A percentile compares a stretch with the other conserved stretches of the same genome.
Evolutionary conservation across 2,329 filamentous ascomycete species (phyloP).

Genomic region (Colletotrichum tanaceti): DNA sequence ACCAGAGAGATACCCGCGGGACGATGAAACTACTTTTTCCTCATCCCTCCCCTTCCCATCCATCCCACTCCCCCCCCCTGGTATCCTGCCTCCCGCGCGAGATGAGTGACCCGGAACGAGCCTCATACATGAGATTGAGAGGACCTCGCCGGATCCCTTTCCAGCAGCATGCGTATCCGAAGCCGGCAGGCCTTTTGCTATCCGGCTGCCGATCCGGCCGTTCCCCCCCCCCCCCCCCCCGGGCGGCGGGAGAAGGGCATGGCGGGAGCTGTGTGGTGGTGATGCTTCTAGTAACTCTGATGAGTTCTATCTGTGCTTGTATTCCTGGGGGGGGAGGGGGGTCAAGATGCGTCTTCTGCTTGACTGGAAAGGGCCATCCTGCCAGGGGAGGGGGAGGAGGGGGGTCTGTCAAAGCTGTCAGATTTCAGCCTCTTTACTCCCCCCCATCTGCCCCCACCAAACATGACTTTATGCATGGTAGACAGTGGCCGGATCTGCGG

Average conservation of each 20-base stretch:
- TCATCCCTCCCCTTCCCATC: no score
- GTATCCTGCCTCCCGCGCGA: background rate
- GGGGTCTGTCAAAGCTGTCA: slow-evolving; percentile 18
- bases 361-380: background rate
- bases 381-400: background rate
- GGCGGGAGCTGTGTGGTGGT: background rate
- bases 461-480: background rate
- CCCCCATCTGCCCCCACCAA: slow-evolving; percentile 4
- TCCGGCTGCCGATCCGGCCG: slow-evolving; percentile 11
- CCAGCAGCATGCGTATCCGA: slow-evolving; percentile 10
- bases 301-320: no score
- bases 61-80: background rate
- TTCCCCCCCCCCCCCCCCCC: background rate
- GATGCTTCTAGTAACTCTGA: background rate
- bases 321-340: background rate
- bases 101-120: background rate
- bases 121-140: slow-evolving; percentile 17
- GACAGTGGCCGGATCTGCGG: background rate
- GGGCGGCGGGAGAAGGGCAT: background rate
- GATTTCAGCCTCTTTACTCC: slow-evolving; percentile 26
- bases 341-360: background rate
- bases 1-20: slow-evolving; percentile 7
- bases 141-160: slow-evolving; percentile 5
- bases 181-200: slow-evolving; percentile 2
- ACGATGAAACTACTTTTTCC: slow-evolving; percentile 24